Conservation (phyloP, 1,284 basidiomycete species). For the Ganoderma sinense region DNA sequence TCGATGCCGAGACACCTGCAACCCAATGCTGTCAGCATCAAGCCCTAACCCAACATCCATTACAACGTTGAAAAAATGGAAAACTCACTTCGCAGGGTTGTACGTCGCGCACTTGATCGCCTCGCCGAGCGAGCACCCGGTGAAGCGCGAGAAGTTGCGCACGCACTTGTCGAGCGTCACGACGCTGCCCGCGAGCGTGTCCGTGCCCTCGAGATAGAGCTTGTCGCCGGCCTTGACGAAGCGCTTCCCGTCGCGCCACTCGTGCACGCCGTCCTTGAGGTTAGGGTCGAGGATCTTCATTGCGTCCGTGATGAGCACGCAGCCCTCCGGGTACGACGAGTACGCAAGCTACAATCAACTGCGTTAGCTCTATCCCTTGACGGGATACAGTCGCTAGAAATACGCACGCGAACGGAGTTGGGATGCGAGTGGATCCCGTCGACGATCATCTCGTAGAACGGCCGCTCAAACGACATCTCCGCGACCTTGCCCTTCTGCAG, state of each 20-base stretch:
- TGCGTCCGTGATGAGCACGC: slow-evolving; percentile 89
- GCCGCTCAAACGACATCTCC: slow-evolving; percentile 62
- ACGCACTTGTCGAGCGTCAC: slow-evolving; percentile 86
- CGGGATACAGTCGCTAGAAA: background rate
- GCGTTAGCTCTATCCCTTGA: background rate
- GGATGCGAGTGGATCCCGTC: slow-evolving; percentile 93
- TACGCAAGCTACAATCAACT: slow-evolving; percentile 74
- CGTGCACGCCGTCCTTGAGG: slow-evolving; percentile 83
- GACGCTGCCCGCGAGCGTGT: slow-evolving; percentile 88
- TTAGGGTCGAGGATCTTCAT: slow-evolving; percentile 90
- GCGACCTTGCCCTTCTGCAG: slow-evolving; percentile 46
- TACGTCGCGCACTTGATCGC: slow-evolving; percentile 87
- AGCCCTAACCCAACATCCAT: background rate
- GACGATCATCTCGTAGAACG: slow-evolving; percentile 90
- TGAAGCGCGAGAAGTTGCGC: slow-evolving; percentile 84
- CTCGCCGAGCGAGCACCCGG: slow-evolving; percentile 82
- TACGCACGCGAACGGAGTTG: slow-evolving; percentile 81
- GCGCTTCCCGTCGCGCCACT: slow-evolving; percentile 84
- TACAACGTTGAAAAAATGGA: background rate
- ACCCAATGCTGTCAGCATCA: background rate
- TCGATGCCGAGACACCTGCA: slow-evolving; percentile 78
- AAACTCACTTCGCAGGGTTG: slow-evolving; percentile 69
- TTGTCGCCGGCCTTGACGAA: slow-evolving; percentile 85
- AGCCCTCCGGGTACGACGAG: slow-evolving; percentile 82
- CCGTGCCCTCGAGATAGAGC: slow-evolving; percentile 85